Evolutionary conservation across 257 asterid species (phyloP).

Genomic region (Solanum piurae): DNA sequence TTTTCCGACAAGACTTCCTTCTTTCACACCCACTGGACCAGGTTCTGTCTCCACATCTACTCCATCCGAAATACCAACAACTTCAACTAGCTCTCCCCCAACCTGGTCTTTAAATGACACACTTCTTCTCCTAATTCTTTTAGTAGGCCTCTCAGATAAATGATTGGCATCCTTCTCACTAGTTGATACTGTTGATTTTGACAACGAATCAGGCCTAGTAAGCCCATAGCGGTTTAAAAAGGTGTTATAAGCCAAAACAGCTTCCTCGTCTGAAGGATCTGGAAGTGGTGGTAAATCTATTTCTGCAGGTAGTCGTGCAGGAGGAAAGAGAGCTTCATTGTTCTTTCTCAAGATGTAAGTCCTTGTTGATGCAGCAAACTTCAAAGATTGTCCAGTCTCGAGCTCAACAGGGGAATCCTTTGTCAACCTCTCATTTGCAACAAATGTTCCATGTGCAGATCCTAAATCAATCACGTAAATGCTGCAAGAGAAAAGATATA

Average conservation of each 20-base stretch:
- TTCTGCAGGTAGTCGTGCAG: slow-evolving; percentile 43
- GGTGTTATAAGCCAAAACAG: slow-evolving; percentile 80
- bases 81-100: slow-evolving; percentile 80
- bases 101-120: slow-evolving; percentile 84
- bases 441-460: slow-evolving; percentile 98
- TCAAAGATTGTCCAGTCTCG: slow-evolving; percentile 83
- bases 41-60: slow-evolving; percentile 95
- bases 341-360: slow-evolving; percentile 66
- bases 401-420: slow-evolving; percentile 86
- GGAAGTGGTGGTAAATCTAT: slow-evolving; percentile 75
- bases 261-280: slow-evolving; percentile 87
- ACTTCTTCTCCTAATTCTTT: slow-evolving; percentile 61
- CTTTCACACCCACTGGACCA: slow-evolving; percentile 89
- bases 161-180: slow-evolving; percentile 21
- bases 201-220: slow-evolving; percentile 23
- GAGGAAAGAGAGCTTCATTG: slow-evolving; percentile 69
- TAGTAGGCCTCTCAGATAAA: slow-evolving; percentile 42
- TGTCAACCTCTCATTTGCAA: slow-evolving; percentile 80
- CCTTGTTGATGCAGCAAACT: slow-evolving; percentile 96
- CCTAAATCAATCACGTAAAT: slow-evolving; percentile 87
- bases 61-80: slow-evolving; percentile 89
- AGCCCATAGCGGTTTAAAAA: slow-evolving; percentile 66
- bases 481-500: slow-evolving; percentile 39
- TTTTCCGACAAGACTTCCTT: slow-evolving; percentile 97
- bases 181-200: slow-evolving; percentile 19